Percentiles rank a stretch among this genome's conserved stretches.
phyloP scores from a whole-genome alignment of 306 rosid genomes.

The Biancaea sappan region DNA sequence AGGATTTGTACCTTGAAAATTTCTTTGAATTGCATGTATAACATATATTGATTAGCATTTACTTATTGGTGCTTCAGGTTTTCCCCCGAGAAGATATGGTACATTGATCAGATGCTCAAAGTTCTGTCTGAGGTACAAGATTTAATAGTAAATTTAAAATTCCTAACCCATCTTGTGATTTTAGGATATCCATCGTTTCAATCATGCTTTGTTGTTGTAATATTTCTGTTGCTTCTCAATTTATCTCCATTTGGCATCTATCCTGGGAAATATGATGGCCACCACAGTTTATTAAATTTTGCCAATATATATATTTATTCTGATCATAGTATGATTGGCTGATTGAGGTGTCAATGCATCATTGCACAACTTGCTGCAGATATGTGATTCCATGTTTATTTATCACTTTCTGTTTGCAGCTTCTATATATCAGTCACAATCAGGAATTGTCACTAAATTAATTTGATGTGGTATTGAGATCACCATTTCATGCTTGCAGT shows the following conservation, averaged over 20 bases:
- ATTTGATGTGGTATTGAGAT: conserved; percentile 19
- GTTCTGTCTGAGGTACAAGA: conserved; percentile 97
- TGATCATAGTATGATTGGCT: conserved; percentile 8
- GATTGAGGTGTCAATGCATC: conserved; percentile 3
- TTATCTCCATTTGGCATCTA: conserved; percentile 19
- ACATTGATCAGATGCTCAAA: conserved; percentile 98
- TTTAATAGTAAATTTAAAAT: conserved; percentile 29
- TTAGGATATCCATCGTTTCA: conserved; percentile 1
- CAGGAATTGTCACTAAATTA: conserved; percentile 20
- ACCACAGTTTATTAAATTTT: conserved; percentile 9
- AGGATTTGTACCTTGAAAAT: conserved; percentile 3
- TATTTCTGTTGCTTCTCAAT: conserved; percentile 33
- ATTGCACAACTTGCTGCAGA: conserved; percentile 22
- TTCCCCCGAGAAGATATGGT: conserved; percentile 98
- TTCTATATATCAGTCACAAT: conserved; percentile 23
- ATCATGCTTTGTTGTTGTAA: conserved; percentile 18
- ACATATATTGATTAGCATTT: conserved; percentile 37
- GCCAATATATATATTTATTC: background rate
- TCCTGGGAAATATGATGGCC: conserved; percentile 9
- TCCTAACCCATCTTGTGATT: conserved; percentile 12
- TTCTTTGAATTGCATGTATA: conserved; percentile 24
- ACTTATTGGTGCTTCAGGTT: conserved; percentile 63
- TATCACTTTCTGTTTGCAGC: conserved; percentile 10
- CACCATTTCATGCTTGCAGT: conserved; percentile 20
- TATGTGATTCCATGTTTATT: conserved; percentile 7